Evolutionary conservation across 345 rosid species (phyloP).

Genomic region (Carallia pectinifolia): DNA sequence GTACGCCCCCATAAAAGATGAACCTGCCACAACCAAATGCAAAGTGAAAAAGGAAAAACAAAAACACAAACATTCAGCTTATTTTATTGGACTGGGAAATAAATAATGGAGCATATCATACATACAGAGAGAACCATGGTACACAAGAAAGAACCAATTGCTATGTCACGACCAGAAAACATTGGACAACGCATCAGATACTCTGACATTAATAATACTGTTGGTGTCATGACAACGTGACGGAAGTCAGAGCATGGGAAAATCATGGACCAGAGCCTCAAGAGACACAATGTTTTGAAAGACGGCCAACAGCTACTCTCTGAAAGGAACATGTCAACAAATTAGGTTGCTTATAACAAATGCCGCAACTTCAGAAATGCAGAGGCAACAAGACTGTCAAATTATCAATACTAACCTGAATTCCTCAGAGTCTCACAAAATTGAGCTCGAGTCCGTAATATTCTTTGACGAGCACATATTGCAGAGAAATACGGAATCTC

Average conservation of each 20-base stretch:
- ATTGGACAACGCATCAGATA: conserved; percentile 91
- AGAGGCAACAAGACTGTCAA: neutral
- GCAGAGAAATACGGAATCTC: conserved; percentile 97
- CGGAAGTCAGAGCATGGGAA: conserved; percentile 97
- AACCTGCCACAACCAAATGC: neutral
- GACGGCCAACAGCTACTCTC: conserved; percentile 87
- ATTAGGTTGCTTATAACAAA: conserved; percentile 6
- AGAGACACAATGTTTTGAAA: conserved; percentile 74
- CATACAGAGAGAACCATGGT: conserved; percentile 79
- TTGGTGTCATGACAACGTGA: conserved; percentile 91
- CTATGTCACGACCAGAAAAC: conserved; percentile 72
- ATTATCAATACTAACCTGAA: conserved; percentile 48
- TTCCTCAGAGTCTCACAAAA: conserved; percentile 73
- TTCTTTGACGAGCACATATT: conserved; percentile 89
- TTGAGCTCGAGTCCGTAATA: conserved; percentile 54
- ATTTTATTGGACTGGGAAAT: neutral
- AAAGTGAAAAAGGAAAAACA: neutral
- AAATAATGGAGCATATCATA: conserved; percentile 12
- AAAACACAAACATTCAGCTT: neutral
- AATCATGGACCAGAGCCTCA: conserved; percentile 90
- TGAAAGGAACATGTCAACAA: conserved; percentile 27
- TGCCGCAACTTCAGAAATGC: conserved; percentile 2
- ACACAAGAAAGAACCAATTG: conserved; percentile 81
- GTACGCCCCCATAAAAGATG: too few species aligned
- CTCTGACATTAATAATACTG: conserved; percentile 80